Evolutionary conservation across 306 rosid species (phyloP).

Genomic region (Casuarina equisetifolia): DNA sequence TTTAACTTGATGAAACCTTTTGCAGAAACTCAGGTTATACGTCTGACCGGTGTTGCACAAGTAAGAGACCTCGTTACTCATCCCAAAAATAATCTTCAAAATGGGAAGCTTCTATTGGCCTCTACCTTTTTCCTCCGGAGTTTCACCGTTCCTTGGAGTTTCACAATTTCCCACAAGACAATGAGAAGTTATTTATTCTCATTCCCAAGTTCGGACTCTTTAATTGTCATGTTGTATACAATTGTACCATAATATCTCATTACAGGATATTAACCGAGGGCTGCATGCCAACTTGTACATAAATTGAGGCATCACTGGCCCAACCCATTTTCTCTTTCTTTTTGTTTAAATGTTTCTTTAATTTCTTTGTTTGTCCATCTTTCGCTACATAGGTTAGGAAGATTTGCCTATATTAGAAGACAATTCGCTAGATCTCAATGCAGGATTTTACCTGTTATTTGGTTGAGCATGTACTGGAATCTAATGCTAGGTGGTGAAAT

Average conservation of each 20-base stretch:
- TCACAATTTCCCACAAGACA: background rate
- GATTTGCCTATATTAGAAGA: background rate
- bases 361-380: background rate
- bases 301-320: constrained; percentile 30
- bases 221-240: constrained; percentile 25
- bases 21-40: constrained; percentile 25
- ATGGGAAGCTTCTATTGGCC: constrained; percentile 11
- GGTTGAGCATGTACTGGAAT: background rate
- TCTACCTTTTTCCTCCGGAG: background rate
- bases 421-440: background rate
- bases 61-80: constrained; percentile 36
- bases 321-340: background rate
- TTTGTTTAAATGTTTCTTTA: background rate
- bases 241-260: constrained; percentile 1
- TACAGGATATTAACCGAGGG: constrained; percentile 1
- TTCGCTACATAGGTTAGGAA: background rate
- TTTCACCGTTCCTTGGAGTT: background rate
- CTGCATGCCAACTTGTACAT: constrained; percentile 32
- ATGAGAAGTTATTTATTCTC: constrained; percentile 12
- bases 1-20: constrained; percentile 1
- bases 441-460: background rate
- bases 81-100: constrained; percentile 23
- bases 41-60: constrained; percentile 18
- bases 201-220: background rate
- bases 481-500: background rate